Evolutionary conservation across 106 monocot species (phyloP).

Genomic region (Ottelia alismoides): DNA sequence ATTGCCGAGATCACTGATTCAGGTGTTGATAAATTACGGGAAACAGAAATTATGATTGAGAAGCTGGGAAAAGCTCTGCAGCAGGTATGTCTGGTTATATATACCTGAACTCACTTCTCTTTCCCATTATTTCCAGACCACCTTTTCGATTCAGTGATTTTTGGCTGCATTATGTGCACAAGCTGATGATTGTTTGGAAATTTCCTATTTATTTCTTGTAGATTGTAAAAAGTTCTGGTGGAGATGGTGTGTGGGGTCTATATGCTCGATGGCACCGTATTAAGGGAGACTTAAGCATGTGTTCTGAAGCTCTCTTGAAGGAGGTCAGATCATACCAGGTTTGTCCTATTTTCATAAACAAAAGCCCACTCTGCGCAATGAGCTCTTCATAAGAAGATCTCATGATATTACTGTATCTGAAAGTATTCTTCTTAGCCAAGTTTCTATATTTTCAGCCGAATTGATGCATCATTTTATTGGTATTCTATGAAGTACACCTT

Average conservation of each 20-base stretch:
- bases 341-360: no score
- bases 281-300: slow-evolving; percentile 70
- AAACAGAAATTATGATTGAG: slow-evolving; percentile 40
- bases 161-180: no score
- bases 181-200: no score
- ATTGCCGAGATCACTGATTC: slow-evolving; percentile 1
- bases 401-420: background rate
- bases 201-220: no score
- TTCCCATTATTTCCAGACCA: no score
- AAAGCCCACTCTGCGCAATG: no score
- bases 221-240: slow-evolving; percentile 58
- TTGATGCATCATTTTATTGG: background rate
- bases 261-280: slow-evolving; percentile 91
- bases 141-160: no score
- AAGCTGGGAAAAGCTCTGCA: slow-evolving; percentile 68
- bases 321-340: slow-evolving; percentile 95
- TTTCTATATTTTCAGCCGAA: background rate
- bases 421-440: background rate
- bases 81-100: slow-evolving; percentile 57
- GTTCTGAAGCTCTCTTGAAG: slow-evolving; percentile 90
- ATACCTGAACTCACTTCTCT: no score
- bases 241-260: slow-evolving; percentile 64
- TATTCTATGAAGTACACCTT: background rate
- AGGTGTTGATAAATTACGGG: slow-evolving; percentile 22
- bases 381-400: background rate